A percentile compares a stretch with the other conserved stretches of the same genome.
phyloP scores from a whole-genome alignment of 305 asterid genomes.

The Rubia occidens region DNA sequence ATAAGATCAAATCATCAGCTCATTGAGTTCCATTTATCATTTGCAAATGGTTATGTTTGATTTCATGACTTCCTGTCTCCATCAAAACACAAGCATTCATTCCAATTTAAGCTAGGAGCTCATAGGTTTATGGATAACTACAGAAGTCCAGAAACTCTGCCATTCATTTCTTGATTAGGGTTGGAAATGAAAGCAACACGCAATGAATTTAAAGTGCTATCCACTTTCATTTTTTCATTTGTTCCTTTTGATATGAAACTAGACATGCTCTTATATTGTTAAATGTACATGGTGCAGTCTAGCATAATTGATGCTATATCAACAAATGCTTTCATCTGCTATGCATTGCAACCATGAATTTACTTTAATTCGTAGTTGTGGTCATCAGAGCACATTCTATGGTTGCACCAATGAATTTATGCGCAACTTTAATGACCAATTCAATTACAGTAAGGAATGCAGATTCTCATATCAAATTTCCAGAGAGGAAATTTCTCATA shows the following conservation, averaged over 20 bases:
- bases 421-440: neutral
- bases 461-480: neutral
- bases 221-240: neutral
- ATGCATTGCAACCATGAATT: neutral
- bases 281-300: neutral
- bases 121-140: neutral
- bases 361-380: neutral
- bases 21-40: neutral
- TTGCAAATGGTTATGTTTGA: neutral
- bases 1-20: conserved; percentile 3
- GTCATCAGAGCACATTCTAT: neutral
- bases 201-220: neutral
- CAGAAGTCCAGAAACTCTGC: neutral
- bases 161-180: neutral
- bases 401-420: neutral
- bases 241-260: neutral
- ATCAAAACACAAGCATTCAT: neutral
- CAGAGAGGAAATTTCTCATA: neutral
- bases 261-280: neutral
- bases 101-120: neutral
- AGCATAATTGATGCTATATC: neutral
- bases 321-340: neutral
- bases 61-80: neutral
- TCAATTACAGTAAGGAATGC: neutral
- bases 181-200: conserved; percentile 1